Percentiles rank a stretch among this genome's conserved stretches.
Evolutionary conservation across 371 early-diverging fungal genomes (phyloP).

Genomic region (Mucor plumbeus): DNA sequence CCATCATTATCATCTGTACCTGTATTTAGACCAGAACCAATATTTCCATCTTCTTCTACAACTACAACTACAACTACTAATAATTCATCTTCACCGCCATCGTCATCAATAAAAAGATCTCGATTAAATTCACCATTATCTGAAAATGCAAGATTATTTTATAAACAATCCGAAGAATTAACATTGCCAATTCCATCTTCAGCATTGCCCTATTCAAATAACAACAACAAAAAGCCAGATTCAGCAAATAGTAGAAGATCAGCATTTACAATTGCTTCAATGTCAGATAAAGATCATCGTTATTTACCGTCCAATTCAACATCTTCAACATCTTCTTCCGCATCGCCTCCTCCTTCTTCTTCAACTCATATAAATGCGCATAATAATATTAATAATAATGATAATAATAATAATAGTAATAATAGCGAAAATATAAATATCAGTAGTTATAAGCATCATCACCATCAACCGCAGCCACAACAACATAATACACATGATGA

Average conservation of each 20-base stretch:
- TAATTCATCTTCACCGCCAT: background rate
- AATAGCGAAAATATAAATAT: constrained; percentile 6
- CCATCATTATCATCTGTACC: constrained; percentile 29
- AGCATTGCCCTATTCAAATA: background rate
- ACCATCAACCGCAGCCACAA: background rate
- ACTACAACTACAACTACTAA: constrained; percentile 3
- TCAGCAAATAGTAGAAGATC: constrained; percentile 21
- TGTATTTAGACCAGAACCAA: constrained; percentile 45
- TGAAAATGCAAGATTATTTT: background rate
- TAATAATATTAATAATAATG: background rate
- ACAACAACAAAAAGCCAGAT: background rate
- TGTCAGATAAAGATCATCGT: constrained; percentile 18
- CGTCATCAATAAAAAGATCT: background rate
- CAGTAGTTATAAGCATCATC: constrained; percentile 1
- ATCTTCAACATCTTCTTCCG: constrained; percentile 15
- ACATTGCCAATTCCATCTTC: constrained; percentile 1
- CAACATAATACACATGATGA: background rate
- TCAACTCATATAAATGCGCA: background rate
- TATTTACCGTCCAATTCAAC: constrained; percentile 10
- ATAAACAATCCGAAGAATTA: background rate
- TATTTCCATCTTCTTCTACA: constrained; percentile 26
- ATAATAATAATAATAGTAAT: background rate
- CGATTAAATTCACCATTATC: constrained; percentile 8
- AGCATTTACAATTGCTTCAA: constrained; percentile 24
- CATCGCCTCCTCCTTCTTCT: constrained; percentile 14